Base-by-base conservation (phyloP, 352 stramenopile genomes). In the Globisporangium okanoganense region DNA sequence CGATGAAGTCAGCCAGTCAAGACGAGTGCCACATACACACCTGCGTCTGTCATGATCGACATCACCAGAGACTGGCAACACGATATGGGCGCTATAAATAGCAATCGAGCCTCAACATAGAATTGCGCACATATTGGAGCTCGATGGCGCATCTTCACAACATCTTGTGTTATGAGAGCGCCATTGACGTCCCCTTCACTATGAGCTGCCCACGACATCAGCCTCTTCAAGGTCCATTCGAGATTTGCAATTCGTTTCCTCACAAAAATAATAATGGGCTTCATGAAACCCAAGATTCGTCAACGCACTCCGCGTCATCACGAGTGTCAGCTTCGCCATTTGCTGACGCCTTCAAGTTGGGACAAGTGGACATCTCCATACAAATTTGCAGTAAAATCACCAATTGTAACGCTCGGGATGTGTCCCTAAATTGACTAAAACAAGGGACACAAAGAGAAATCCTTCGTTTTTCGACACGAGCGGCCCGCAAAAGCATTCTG, bases 381-480 rank as follows among this genome's bases (percentile, higher is more conserved):
- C 25, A 38, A 53, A 38, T 6, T 36, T 6, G 0, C 25, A 25
- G 25, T 38, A 14, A 25, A 33, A 53, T 9, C 0, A 16, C 20
- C 16, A 25, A 25, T 53, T 14, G 20, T 9, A 0, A 0, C 12
- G 14, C 35, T 52, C 25, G 47, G 47, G 16, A 53, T 9, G 12
- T 9, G 38, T 72, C 2, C 56, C 56, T 18, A 38, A 13, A 14
- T n/a, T 9, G 0, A 24, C 12, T 22, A 12, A 40, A 33, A 50
- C 8, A 22, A 54, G 41, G 20, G 61, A 56, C 16, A 22, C 38
- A 38, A 40, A 24, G 50, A 59, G 51, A 65, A 33, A 62, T 54
- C 48, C 48, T 54, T 54, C 40, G 40, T 22, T 45, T 43, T 45
- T 18, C 24, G 27, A 33, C 3, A 1, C 40, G 25, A 54, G 48